A percentile compares a stretch with the other conserved stretches of the same genome.
Evolutionary conservation across 2,329 filamentous ascomycete genomes (phyloP).

Genomic region (Colletotrichum karsti): DNA sequence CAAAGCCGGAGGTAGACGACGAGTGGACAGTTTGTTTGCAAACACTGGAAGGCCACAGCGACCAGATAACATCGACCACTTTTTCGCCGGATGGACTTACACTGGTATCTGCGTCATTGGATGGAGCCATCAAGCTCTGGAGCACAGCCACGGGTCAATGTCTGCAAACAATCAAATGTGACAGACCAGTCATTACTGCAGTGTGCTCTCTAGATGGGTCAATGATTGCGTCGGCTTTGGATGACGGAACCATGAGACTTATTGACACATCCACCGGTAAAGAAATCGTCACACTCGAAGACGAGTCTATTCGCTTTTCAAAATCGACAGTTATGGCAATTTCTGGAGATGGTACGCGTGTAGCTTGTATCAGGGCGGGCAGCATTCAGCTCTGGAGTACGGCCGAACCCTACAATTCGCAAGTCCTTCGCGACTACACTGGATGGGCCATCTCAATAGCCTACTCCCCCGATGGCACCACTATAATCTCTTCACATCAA

Average conservation of each 20-base stretch:
- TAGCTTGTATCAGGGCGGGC: no score
- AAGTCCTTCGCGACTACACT: no score
- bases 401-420: no score
- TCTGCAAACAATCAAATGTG: neutral
- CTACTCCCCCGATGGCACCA: no score
- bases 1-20: rapidly evolving
- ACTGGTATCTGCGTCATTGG: rapidly evolving
- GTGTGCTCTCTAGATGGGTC: neutral
- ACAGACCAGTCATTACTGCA: rapidly evolving
- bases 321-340: no score
- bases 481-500: no score
- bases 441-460: no score
- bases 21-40: neutral
- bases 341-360: no score
- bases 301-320: no score
- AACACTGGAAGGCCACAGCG: neutral
- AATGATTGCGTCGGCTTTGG: neutral
- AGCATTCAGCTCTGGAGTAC: no score
- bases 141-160: neutral
- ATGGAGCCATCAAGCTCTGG: neutral
- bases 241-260: neutral
- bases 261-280: neutral
- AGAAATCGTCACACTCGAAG: no score
- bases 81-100: neutral
- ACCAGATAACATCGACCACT: rapidly evolving